phyloP scores from a whole-genome alignment of 1,284 basidiomycete species.

The Megacollybia platyphylla region DNA sequence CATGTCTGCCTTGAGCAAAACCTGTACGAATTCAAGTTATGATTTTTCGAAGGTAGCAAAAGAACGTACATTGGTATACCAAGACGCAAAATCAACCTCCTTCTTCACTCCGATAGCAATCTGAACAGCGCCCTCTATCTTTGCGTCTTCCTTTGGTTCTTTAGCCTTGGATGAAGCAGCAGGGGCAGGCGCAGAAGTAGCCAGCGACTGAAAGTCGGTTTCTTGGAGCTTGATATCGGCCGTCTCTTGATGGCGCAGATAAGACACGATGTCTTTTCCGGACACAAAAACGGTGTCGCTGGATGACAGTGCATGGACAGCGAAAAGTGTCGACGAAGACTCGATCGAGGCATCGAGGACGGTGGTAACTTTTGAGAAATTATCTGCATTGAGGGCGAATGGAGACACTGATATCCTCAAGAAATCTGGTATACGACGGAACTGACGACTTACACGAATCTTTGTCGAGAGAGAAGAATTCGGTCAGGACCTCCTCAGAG shows the following conservation, averaged over 20 bases:
- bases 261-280: slow-evolving; percentile 61
- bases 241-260: slow-evolving; percentile 62
- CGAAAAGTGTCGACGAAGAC: slow-evolving; percentile 48
- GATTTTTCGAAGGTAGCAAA: not conserved
- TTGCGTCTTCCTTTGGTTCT: slow-evolving; percentile 64
- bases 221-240: slow-evolving; percentile 51
- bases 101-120: slow-evolving; percentile 93
- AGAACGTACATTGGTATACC: slow-evolving; percentile 80
- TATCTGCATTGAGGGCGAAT: slow-evolving; percentile 56
- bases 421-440: slow-evolving; percentile 2
- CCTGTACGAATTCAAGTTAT: slow-evolving; percentile 30
- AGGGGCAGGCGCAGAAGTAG: slow-evolving; percentile 28
- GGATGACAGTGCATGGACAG: slow-evolving; percentile 66
- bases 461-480: slow-evolving; percentile 80
- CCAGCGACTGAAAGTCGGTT: slow-evolving; percentile 62
- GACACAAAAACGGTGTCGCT: slow-evolving; percentile 65
- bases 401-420: slow-evolving; percentile 52
- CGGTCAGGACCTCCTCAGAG: slow-evolving; percentile 76
- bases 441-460: slow-evolving; percentile 57
- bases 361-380: slow-evolving; percentile 66
- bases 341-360: slow-evolving; percentile 73
- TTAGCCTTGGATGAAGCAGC: slow-evolving; percentile 19
- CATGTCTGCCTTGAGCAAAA: slow-evolving; percentile 98
- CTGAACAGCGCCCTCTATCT: slow-evolving; percentile 80
- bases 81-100: slow-evolving; percentile 85